Base-by-base conservation (phyloP, 768 basidiomycete genomes). In the Termitomyces titanicus region DNA sequence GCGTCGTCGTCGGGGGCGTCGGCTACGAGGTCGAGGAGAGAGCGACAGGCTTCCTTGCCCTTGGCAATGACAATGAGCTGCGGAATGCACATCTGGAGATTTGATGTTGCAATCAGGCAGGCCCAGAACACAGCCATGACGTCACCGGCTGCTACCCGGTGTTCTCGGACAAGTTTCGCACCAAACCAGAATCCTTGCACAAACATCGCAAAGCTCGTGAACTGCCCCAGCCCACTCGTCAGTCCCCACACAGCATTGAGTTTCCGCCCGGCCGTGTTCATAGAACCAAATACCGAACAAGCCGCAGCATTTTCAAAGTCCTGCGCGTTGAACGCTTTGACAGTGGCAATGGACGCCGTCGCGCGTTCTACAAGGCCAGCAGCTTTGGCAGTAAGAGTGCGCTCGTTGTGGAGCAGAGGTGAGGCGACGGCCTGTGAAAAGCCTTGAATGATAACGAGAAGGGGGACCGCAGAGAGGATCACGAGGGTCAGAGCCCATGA, bases 81-180 rank as follows among this genome's bases (percentile, higher is more conserved):
- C 0, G 94, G 94, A 10, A 98, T 83, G 63, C 85, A 85, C 79
- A 89, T 84, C 67, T 97, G 94, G 2, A 97, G 72, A 68, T 92
- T 94, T 62, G 81, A 86, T 1, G 89, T 88, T 0, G 92, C 94
- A 57, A 98, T 89, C 20, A 98, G 75, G 67, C 92, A 94, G 0
- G 96, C 94, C 95, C 96, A 98, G 69, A 98, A 99, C 49, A 95
- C 92, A n/a, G 89, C 86, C 88, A 94, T 95, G 59, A 98, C 89
- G 34, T 87, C 81, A 1, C 93, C 93, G 0, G 89, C 74, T 3
- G 72, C 72, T 51, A 83, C 78, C 58, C 77, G 82, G 15, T 88
- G 89, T 12, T 86, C 78, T n/a, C 84, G 72, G n/a, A 99, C 93
- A 49, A 97, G 80, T 65, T 89, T 86, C 2, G 88, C 80, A 12